phyloP scores from a whole-genome alignment of 768 basidiomycete genomes.

The Tulasnella sp. region DNA sequence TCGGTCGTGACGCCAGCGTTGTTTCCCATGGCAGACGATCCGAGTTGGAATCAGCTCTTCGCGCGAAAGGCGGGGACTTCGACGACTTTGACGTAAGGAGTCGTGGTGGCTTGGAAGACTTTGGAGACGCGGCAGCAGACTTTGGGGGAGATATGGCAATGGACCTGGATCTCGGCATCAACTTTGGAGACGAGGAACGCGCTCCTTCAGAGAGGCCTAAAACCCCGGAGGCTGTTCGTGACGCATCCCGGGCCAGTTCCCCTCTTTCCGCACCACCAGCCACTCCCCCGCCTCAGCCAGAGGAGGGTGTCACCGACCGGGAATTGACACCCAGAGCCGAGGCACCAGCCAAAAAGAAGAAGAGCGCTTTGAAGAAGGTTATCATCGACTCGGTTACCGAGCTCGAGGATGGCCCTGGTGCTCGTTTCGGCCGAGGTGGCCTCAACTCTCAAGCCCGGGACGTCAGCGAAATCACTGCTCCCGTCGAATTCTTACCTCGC shows the following conservation, averaged over 20 bases:
- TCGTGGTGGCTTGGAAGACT: constrained; percentile 29
- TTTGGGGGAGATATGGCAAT: constrained; percentile 35
- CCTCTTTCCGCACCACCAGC: constrained; percentile 69
- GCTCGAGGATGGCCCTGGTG: constrained; percentile 60
- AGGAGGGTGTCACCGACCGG: constrained; percentile 23
- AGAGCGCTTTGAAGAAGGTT: constrained; percentile 69
- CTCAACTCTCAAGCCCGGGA: constrained; percentile 54
- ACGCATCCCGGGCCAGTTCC: constrained; percentile 60
- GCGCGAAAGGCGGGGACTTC: constrained; percentile 45
- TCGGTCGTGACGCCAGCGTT: constrained; percentile 65
- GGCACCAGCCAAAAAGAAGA: constrained; percentile 49
- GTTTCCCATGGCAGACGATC: constrained; percentile 50
- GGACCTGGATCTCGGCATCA: constrained; percentile 66
- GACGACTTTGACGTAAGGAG: constrained; percentile 34
- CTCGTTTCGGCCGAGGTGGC: constrained; percentile 51
- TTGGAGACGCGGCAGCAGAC: constrained; percentile 29
- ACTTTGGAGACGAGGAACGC: constrained; percentile 54
- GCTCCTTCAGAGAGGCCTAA: constrained; percentile 26
- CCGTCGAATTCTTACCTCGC: constrained; percentile 72
- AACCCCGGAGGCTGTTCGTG: constrained; percentile 37
- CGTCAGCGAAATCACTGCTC: constrained; percentile 67
- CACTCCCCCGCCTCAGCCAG: constrained; percentile 65
- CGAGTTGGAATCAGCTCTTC: constrained; percentile 53
- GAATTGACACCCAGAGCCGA: constrained; percentile 45
- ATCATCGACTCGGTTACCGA: constrained; percentile 91